Percentiles rank a stretch among this genome's conserved stretches.
These are phyloP conservation scores for Tolypocladium amazonense DNA, from an alignment of 2,329 filamentous ascomycete genomes.

Conservation along the genomic window DNA sequence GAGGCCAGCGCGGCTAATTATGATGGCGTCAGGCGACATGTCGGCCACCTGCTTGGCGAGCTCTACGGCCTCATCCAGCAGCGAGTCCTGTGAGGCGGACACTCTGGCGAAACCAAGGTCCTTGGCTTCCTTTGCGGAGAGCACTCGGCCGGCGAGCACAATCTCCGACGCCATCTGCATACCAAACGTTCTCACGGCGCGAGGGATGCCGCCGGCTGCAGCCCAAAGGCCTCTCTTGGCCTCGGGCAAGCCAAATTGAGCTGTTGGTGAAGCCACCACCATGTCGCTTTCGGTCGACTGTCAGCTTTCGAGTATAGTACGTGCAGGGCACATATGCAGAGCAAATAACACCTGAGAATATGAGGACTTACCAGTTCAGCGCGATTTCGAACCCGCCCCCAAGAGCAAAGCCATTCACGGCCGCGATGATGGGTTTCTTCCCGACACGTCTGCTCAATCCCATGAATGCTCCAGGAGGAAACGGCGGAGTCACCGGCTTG, in stretches of 20 bases:
- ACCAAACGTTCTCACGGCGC: constrained; percentile 33
- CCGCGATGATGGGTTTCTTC: constrained; percentile 50
- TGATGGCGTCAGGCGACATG: constrained; percentile 24
- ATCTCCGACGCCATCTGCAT: constrained; percentile 38
- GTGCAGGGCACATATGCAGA: neutral
- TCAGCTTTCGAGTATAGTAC: neutral
- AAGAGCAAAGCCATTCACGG: constrained; percentile 46
- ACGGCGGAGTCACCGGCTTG: constrained; percentile 1
- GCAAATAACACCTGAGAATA: neutral
- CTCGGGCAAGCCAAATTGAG: constrained; percentile 42
- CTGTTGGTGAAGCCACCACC: constrained; percentile 38
- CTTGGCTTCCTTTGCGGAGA: constrained; percentile 28
- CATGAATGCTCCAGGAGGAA: constrained; percentile 29
- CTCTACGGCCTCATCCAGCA: constrained; percentile 24
- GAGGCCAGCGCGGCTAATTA: constrained; percentile 27
- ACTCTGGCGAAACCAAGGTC: constrained; percentile 15
- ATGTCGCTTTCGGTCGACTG: constrained; percentile 29
- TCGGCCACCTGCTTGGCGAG: constrained; percentile 22
- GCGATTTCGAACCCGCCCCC: constrained; percentile 48
- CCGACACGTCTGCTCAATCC: constrained; percentile 44
- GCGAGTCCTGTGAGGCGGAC: constrained; percentile 26
- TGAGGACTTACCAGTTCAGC: constrained; percentile 34
- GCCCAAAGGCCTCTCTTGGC: constrained; percentile 43
- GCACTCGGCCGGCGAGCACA: constrained; percentile 33
- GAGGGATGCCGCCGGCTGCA: constrained; percentile 38